Base-by-base conservation (phyloP, 2,329 filamentous ascomycete species). In the Cyphellophora attinorum region DNA sequence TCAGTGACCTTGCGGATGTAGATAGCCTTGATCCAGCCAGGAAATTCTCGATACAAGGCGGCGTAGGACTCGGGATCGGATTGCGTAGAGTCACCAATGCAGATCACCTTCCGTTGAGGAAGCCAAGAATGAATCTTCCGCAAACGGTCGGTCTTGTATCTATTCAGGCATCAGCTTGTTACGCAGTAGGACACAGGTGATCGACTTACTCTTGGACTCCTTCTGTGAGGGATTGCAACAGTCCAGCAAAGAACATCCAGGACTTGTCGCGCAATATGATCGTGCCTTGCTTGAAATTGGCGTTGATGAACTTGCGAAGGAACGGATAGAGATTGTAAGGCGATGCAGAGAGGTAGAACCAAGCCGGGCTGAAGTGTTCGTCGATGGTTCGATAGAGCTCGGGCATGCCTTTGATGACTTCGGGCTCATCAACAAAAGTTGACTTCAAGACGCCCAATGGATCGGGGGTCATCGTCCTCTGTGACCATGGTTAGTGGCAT, bases 241-340 rank as follows among this genome's bases (percentile, higher is more conserved):
- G 67, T 2, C 85, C 86, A 1, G 78, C 72, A 2, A 95, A 64
- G 32, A 85, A 88, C 71, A 85, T 80, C 83, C 84, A 93, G 36
- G 78, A 84, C 6, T 81, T 78, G 50, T 95, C 85, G 25, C 89
- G 79, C 5, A 96, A 71, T 21, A 95, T 75, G 42, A 95, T 70
- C 15, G 85, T 85, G 8, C 89, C 89, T 3, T 70, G 71, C 0
- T 81, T 83, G 53, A 79, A 96, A 57, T 81, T 62, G 2, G 67
- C 55, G 35, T 78, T 62, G 21, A 85, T 69, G 60, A 96, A 96
- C 1, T 68, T 57, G 37, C 72, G 78, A 15, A 96, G 70, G 59
- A 95, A 91, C 0, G 84, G 81, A 53, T 95, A 95, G 6, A 96
- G 72, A 49, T 93, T 94, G 65, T 95, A 95, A 0, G 89, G 89